Conservation (phyloP, 768 basidiomycete genomes). For the Leccinum boreale region DNA sequence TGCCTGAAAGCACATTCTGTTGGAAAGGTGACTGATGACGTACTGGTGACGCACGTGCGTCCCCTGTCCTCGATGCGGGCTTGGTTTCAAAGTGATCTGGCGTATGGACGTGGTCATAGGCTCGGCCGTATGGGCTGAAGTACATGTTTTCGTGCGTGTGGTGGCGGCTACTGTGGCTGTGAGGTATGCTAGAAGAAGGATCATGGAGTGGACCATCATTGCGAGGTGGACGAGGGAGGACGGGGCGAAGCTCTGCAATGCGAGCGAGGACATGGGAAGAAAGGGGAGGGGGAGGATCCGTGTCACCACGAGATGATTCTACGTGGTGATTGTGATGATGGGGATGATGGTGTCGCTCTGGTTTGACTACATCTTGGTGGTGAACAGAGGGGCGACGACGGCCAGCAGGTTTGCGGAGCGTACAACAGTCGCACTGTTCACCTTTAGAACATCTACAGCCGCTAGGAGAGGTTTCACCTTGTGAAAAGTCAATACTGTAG, state of each 20-base stretch:
- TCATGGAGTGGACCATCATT: conserved; percentile 42
- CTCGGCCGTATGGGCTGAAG: conserved; percentile 68
- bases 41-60: conserved; percentile 19
- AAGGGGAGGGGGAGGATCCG: conserved; percentile 22
- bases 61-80: conserved; percentile 7
- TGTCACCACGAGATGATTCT: conserved; percentile 12
- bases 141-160: conserved; percentile 48
- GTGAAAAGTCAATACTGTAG: conserved; percentile 44
- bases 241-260: conserved; percentile 63
- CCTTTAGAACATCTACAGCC: conserved; percentile 46
- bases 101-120: conserved; percentile 51
- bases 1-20: conserved; percentile 28
- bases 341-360: conserved; percentile 20
- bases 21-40: conserved; percentile 23
- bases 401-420: conserved; percentile 43
- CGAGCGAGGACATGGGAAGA: conserved; percentile 55
- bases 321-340: conserved; percentile 14
- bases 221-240: conserved; percentile 59
- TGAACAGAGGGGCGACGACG: conserved; percentile 33
- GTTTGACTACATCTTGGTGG: conserved; percentile 28
- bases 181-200: conserved; percentile 44
- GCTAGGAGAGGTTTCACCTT: conserved; percentile 44
- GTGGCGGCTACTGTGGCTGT: conserved; percentile 41
- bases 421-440: conserved; percentile 56
- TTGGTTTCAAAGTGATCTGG: conserved; percentile 32